phyloP scores from a whole-genome alignment of 495 filamentous ascomycete species.

The Copromyces sp. region DNA sequence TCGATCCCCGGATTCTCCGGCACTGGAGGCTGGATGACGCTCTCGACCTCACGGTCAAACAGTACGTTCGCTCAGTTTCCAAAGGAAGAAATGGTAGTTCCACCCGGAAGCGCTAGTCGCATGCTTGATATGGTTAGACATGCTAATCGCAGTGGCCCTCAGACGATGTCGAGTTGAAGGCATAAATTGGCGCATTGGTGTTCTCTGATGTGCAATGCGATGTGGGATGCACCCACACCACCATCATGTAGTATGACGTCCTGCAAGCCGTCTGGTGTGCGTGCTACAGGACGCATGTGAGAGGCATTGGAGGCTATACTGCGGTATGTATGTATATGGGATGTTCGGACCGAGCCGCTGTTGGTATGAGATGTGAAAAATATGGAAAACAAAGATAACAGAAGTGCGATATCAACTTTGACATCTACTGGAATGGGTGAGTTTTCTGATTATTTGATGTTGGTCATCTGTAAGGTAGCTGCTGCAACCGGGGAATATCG shows the following conservation, averaged over 20 bases:
- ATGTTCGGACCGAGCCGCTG: not conserved
- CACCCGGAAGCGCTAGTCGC: too few species aligned
- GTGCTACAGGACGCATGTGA: not conserved
- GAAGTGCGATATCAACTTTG: not conserved
- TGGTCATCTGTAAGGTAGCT: not conserved
- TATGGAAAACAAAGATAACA: not conserved
- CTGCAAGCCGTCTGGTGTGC: not conserved
- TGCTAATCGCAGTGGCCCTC: not conserved
- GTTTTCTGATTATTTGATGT: not conserved
- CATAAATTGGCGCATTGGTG: not conserved
- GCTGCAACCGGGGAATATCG: not conserved
- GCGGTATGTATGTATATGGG: not conserved
- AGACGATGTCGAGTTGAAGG: not conserved
- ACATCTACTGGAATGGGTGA: not conserved
- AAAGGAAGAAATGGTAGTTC: too few species aligned
- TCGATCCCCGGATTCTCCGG: not conserved
- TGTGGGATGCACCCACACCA: not conserved
- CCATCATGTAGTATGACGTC: not conserved
- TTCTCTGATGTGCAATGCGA: not conserved
- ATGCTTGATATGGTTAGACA: not conserved
- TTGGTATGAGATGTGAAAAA: not conserved
- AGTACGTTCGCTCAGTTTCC: too few species aligned
- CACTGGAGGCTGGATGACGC: too few species aligned
- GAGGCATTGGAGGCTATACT: not conserved
- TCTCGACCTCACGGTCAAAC: too few species aligned